Evolutionary conservation across 176 grass and related monocot species (phyloP).

Genomic region (Oryza meridionalis): DNA sequence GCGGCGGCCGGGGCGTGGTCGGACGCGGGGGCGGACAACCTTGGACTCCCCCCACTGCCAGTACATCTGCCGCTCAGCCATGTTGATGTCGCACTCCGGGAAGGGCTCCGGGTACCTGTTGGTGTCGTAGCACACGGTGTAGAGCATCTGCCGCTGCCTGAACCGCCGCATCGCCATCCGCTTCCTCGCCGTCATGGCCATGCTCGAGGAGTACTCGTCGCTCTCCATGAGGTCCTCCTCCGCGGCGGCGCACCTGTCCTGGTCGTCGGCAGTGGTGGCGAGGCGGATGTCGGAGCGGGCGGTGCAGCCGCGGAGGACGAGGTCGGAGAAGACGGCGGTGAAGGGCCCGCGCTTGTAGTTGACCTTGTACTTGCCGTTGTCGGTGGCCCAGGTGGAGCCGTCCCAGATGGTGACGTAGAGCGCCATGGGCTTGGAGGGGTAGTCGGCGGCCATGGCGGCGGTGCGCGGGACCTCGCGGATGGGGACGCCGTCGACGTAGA

Average conservation of each 20-base stretch:
- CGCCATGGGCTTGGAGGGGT: conserved; percentile 81
- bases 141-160: conserved; percentile 60
- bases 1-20: background rate
- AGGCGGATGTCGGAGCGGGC: conserved; percentile 14
- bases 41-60: conserved; percentile 74
- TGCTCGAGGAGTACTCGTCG: conserved; percentile 37
- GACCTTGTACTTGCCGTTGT: conserved; percentile 69
- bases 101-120: conserved; percentile 58
- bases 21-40: conserved; percentile 41
- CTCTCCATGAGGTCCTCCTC: conserved; percentile 55
- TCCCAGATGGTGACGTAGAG: conserved; percentile 88
- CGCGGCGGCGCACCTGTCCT: conserved; percentile 21
- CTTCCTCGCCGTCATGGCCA: conserved; percentile 52
- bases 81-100: conserved; percentile 69
- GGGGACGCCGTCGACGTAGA: conserved; percentile 73
- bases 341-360: conserved; percentile 69
- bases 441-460: conserved; percentile 55
- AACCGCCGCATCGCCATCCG: conserved; percentile 62
- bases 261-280: background rate
- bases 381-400: conserved; percentile 79
- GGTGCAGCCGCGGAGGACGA: conserved; percentile 55
- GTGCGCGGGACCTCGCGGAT: conserved; percentile 58
- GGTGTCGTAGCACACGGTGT: conserved; percentile 81
- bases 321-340: conserved; percentile 60
- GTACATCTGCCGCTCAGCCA: conserved; percentile 54